phyloP scores from a whole-genome alignment of 768 basidiomycete species.

The Pleurotus eryngii region DNA sequence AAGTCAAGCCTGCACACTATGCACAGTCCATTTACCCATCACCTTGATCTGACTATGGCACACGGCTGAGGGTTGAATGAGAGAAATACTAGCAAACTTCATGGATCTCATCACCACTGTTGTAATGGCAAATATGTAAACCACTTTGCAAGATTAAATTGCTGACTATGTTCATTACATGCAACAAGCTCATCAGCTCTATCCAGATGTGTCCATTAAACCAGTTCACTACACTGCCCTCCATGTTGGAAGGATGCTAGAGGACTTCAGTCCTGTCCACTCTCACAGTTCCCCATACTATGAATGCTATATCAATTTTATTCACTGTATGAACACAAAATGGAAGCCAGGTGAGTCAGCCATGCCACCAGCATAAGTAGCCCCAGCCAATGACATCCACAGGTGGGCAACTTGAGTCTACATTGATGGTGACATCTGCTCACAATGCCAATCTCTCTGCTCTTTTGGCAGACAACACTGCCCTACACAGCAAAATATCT shows the following conservation, averaged over 20 bases:
- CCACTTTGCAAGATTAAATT: background rate
- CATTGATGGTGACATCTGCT: background rate
- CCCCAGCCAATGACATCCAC: background rate
- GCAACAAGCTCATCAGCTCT: background rate
- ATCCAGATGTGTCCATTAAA: background rate
- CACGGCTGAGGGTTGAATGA: background rate
- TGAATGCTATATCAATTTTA: background rate
- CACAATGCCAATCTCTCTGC: slow-evolving; percentile 12
- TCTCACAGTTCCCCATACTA: background rate
- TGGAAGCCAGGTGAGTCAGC: background rate
- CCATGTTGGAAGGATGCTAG: background rate
- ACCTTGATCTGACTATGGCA: background rate
- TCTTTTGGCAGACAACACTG: slow-evolving; percentile 10
- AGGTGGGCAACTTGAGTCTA: background rate
- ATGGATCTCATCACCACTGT: background rate
- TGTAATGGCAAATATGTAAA: background rate
- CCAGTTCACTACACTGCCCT: slow-evolving; percentile 4
- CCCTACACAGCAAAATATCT: background rate
- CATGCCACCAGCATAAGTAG: background rate
- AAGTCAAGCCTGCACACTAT: background rate
- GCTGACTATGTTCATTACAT: background rate
- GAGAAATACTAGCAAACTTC: background rate
- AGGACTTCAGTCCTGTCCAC: background rate
- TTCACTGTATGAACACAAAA: background rate
- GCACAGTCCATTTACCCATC: slow-evolving; percentile 2